Percentiles rank a stretch among this genome's conserved stretches.
phyloP scores from a whole-genome alignment of 345 rosid genomes.

The Eucalyptus polyanthemos region DNA sequence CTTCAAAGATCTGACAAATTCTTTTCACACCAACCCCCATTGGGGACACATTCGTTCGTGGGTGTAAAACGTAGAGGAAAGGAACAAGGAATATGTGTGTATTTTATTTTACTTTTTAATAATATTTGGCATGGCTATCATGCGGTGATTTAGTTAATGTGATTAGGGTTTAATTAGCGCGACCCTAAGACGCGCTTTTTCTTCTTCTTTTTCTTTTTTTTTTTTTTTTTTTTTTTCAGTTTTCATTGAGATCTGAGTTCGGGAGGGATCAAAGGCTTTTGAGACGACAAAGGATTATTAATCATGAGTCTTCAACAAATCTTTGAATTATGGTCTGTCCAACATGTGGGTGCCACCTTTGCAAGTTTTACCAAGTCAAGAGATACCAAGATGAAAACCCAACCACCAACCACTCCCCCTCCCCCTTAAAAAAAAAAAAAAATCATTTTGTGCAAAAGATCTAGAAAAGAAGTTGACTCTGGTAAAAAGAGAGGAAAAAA shows the following conservation, averaged over 20 bases:
- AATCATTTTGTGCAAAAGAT: neutral
- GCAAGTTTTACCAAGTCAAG: neutral
- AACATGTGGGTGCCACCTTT: neutral
- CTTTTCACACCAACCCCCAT: neutral
- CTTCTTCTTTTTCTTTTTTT: too few relatives aligned
- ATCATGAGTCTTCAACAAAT: neutral
- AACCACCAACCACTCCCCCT: too few relatives aligned
- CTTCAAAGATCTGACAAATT: slow-evolving; percentile 3
- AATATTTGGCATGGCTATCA: neutral
- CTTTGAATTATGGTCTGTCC: neutral
- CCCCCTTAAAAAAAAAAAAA: neutral
- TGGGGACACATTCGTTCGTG: neutral
- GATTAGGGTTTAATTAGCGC: neutral
- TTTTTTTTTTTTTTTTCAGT: rapidly evolving
- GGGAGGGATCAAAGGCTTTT: neutral
- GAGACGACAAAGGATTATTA: neutral
- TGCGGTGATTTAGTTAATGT: neutral
- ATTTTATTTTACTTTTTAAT: neutral
- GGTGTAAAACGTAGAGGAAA: neutral
- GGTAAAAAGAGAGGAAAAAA: neutral
- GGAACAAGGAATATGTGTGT: neutral
- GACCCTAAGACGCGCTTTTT: neutral
- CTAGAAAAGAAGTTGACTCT: neutral
- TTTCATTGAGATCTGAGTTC: neutral
- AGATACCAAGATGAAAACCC: neutral